These are phyloP conservation scores for Monilinia fructigena DNA, from an alignment of 2,329 filamentous ascomycete genomes.

Conservation along the genomic window DNA sequence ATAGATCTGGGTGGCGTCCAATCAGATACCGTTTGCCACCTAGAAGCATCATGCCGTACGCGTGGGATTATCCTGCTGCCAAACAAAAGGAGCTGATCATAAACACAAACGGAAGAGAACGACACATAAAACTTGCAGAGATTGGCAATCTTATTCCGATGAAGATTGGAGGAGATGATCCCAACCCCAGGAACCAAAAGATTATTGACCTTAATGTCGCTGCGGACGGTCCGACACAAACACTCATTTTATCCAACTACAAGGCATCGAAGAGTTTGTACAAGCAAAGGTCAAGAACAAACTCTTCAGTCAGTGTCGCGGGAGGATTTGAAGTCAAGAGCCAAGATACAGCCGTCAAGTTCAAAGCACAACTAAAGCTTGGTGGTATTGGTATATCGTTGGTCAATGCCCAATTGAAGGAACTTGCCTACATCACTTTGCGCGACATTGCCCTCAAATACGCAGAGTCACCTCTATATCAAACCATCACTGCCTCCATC, in stretches of 20 bases:
- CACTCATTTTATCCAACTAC: constrained; percentile 90
- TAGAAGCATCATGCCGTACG: constrained; percentile 98
- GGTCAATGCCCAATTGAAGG: constrained; percentile 86
- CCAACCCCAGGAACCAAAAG: constrained; percentile 65
- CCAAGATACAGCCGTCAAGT: constrained; percentile 80
- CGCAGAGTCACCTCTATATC: constrained; percentile 88
- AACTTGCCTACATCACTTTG: constrained; percentile 91
- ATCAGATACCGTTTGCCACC: constrained; percentile 90
- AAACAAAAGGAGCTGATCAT: constrained; percentile 93
- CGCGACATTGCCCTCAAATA: constrained; percentile 88
- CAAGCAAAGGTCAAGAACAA: constrained; percentile 56
- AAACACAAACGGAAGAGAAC: constrained; percentile 72
- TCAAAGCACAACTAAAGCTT: constrained; percentile 83
- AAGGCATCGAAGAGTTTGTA: constrained; percentile 91
- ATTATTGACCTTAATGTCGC: constrained; percentile 96
- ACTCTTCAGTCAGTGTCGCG: constrained; percentile 51
- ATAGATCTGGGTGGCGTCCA: constrained; percentile 85
- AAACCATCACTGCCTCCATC: constrained; percentile 84
- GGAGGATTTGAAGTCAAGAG: constrained; percentile 92
- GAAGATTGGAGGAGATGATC: constrained; percentile 61
- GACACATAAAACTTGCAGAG: constrained; percentile 91
- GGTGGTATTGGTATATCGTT: constrained; percentile 91
- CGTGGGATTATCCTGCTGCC: constrained; percentile 98
- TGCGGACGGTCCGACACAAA: constrained; percentile 93
- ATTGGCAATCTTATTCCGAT: constrained; percentile 95